A percentile compares a stretch with the other conserved stretches of the same genome.
Conservation (phyloP, 106 monocot species). For the Ottelia alismoides region DNA sequence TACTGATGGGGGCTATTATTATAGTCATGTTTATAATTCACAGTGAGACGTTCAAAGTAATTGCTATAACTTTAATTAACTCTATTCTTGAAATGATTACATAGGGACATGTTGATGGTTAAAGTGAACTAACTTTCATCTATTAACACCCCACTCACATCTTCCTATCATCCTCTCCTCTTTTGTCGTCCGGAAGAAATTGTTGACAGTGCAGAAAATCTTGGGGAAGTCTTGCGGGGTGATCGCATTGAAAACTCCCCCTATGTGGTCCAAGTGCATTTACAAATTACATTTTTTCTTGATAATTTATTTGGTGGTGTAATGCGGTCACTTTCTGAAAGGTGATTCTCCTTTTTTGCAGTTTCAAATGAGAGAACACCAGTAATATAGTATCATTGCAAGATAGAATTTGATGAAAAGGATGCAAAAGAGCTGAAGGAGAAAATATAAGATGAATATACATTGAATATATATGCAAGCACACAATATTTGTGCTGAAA, state of each 20-base stretch:
- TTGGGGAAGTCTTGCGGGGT: too few species aligned
- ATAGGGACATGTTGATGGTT: constrained; percentile 57
- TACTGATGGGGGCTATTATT: too few species aligned
- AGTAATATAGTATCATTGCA: constrained; percentile 77
- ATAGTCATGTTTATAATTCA: too few species aligned
- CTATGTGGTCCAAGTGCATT: constrained; percentile 29
- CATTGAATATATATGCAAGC: constrained; percentile 60
- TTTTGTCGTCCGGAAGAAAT: too few species aligned
- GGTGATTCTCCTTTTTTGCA: constrained; percentile 11
- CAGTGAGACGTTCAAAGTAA: too few species aligned
- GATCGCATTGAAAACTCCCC: too few species aligned
- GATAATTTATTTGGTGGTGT: background rate
- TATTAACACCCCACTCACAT: constrained; percentile 80
- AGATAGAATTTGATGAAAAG: constrained; percentile 33
- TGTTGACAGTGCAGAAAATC: too few species aligned
- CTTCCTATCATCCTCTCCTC: constrained; percentile 81
- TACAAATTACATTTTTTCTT: background rate
- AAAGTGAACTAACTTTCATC: constrained; percentile 89
- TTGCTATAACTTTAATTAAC: too few species aligned
- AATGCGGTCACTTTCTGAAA: background rate
- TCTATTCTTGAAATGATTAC: too few species aligned
- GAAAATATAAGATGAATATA: constrained; percentile 82
- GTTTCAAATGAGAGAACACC: constrained; percentile 87
- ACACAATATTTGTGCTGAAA: too few species aligned
- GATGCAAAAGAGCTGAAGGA: constrained; percentile 61